These are phyloP conservation scores for Aegilops tauschii DNA, from an alignment of 176 grass and related monocot species.

Conservation along the genomic window DNA sequence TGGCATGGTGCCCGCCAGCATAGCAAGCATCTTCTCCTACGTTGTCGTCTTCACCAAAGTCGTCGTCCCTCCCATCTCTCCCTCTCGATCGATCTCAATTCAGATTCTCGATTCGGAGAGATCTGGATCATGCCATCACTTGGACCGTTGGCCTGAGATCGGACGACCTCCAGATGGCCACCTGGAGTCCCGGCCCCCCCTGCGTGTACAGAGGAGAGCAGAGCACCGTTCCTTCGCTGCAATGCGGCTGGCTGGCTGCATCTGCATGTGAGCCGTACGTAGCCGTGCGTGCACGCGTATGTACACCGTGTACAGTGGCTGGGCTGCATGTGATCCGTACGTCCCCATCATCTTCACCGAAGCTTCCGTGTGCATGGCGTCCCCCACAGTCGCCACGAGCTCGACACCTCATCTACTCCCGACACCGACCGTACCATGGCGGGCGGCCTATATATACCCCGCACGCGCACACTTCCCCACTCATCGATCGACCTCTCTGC, in stretches of 20 bases:
- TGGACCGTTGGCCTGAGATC: neutral
- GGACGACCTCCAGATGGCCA: neutral
- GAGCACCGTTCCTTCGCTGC: neutral
- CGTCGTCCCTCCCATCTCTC: neutral
- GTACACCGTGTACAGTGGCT: neutral
- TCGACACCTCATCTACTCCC: neutral
- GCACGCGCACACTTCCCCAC: neutral
- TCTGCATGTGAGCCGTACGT: no score
- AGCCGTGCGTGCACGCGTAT: neutral
- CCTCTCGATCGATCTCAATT: neutral
- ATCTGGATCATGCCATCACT: neutral
- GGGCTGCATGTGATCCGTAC: neutral
- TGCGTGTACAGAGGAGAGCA: no score
- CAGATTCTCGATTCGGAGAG: neutral
- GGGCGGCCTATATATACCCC: neutral
- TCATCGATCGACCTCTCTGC: neutral
- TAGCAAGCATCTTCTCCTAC: neutral
- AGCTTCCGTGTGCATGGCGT: neutral
- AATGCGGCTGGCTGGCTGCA: neutral
- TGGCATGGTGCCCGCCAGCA: constrained; percentile 45
- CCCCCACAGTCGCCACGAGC: neutral
- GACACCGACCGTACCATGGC: neutral
- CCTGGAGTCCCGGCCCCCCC: no score
- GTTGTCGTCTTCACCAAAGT: constrained; percentile 16
- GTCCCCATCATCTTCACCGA: constrained; percentile 1